Evolutionary conservation across 1,284 basidiomycete genomes (phyloP), one percentile per base, ranked within the genome.

Genomic region (Wolfiporia cocos): DNA sequence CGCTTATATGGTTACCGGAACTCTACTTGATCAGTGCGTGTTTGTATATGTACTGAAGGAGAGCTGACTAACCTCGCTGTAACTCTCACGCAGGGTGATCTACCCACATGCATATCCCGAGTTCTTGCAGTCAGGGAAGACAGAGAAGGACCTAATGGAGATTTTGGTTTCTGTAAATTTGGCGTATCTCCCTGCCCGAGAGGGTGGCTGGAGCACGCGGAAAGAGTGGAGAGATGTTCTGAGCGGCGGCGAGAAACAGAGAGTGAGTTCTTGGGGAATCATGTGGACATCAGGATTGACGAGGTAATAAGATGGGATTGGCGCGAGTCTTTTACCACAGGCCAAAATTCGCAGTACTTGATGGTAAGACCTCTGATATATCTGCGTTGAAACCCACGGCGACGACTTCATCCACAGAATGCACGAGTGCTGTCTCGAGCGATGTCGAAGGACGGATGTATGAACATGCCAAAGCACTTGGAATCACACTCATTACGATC

Each of bases 391-490:
- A 15, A 15, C n/a, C 6, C 7, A n/a, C 6, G 14, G 32, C 35
- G 22, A 34, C 19, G 7, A 12, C 14, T 14, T 29, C 30, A 17
- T 28, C 21, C 37, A 10, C 59, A 87, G 94, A 98, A 62, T 95
- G 92, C 65, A 97, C 94, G 4, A 92, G 88, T 49, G 95, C 95
- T 1, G 93, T 99, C 5, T 96, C 92, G 7, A 92, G 90, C 43
- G 95, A 98, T 57, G 92, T 97, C 17, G 94, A 97, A 61, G 93
- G 93, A 0, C 71, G 85, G 47, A 94, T 99, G 91, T 98, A 97
- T 66, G 87, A 95, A 58, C 83, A 91, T 52, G 88, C 90, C 28
- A 97, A 97, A 64, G 74, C 81, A n/a, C 67, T 92, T 11, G 92
- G 87, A 2, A 94, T 97, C 56, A 96, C 94, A 0, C 74, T 99